Evolutionary conservation across 2,329 filamentous ascomycete genomes (phyloP).

Genomic region (Aspergillus intermedius): DNA sequence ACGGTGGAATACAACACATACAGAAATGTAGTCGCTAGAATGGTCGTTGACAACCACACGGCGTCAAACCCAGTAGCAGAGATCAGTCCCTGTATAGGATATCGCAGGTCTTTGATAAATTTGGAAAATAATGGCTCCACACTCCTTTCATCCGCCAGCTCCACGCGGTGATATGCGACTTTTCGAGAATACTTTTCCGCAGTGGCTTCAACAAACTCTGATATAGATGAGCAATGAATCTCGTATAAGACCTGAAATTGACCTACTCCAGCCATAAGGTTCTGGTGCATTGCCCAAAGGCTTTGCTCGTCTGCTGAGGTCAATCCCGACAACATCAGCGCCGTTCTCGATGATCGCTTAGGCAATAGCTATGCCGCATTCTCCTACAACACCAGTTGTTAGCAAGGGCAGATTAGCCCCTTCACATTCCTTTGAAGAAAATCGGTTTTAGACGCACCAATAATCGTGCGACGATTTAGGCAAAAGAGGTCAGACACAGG

Average conservation of each 20-base stretch:
- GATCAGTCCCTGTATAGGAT: background rate
- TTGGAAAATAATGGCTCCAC: background rate
- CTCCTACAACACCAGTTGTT: background rate
- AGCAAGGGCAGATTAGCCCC: background rate
- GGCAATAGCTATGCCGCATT: background rate
- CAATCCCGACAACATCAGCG: background rate
- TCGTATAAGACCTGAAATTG: no score
- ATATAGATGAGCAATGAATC: background rate
- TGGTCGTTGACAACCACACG: no score
- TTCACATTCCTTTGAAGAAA: background rate
- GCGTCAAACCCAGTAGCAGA: no score
- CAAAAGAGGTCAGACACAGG: background rate
- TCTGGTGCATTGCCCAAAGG: no score
- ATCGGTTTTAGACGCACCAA: background rate
- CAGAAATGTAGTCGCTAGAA: background rate
- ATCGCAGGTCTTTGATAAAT: background rate
- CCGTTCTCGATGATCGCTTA: background rate
- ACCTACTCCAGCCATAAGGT: no score
- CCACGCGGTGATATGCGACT: background rate
- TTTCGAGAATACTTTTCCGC: background rate
- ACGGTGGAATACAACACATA: background rate
- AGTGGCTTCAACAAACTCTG: background rate
- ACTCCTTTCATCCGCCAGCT: background rate
- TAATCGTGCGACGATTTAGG: background rate
- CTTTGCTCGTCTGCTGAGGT: no score